A percentile compares a stretch with the other conserved stretches of the same genome.
phyloP scores from a whole-genome alignment of 805 yeast genomes.

The Ogataea trehalophila region DNA sequence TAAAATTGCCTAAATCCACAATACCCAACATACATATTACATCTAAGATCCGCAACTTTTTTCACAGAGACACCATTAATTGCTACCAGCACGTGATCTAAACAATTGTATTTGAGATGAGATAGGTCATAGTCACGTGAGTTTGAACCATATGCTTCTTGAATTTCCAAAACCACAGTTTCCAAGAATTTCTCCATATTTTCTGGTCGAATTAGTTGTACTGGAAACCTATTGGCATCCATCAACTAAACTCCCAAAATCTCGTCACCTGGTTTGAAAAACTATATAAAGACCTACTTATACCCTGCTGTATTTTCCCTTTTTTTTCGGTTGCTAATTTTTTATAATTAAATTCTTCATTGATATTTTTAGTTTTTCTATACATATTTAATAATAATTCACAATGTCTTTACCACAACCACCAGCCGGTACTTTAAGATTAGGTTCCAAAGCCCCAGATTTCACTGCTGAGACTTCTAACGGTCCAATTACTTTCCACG shows the following conservation, averaged over 20 bases:
- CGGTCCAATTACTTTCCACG: conserved; percentile 61
- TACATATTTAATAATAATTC: background rate
- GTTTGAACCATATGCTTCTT: background rate
- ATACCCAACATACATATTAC: no score
- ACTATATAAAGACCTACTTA: no score
- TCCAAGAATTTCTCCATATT: no score
- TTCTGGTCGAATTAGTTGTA: no score
- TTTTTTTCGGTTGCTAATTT: background rate
- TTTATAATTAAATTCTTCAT: background rate
- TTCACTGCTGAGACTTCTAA: conserved; percentile 58
- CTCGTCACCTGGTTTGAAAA: no score
- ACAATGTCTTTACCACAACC: conserved; percentile 39
- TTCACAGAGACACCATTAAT: no score
- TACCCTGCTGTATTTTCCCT: background rate
- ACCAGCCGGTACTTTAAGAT: conserved; percentile 35
- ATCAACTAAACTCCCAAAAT: no score
- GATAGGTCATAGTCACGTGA: background rate
- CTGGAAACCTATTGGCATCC: no score
- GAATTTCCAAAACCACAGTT: background rate
- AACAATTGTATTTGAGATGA: background rate
- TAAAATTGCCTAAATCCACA: background rate
- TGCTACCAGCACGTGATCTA: no score
- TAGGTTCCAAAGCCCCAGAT: conserved; percentile 67
- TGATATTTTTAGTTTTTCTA: background rate
- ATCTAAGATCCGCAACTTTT: background rate